Evolutionary conservation across 257 asterid genomes (phyloP), one percentile per base, ranked within the genome.

Genomic region (Ilex aquifolium): DNA sequence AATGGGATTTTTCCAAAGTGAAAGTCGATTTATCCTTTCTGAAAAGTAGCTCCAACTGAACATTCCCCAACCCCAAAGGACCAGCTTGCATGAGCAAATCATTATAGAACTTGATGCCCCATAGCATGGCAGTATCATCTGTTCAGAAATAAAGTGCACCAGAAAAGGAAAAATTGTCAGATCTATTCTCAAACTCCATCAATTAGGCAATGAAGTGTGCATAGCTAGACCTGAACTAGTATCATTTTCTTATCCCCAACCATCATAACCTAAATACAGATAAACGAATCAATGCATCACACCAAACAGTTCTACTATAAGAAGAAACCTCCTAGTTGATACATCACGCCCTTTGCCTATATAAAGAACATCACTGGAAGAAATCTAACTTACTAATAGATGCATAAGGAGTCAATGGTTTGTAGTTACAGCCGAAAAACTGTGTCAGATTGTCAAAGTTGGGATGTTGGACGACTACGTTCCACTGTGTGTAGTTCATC

Each of bases 111-210:
- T 74, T 56, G n/a, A 69, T 15, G 3, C 75, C 75, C 75, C 79
- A 69, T 10, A 74, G 62, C 79, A 74, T 74, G 10, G 68, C 79
- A 46, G 72, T 74, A 49, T 74, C 79, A 69, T 74, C 75, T 74
- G 75, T 44, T 53, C 32, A 12, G 21, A 44, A 17, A 53, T 3
- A 7, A 15, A 10, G 27, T 10, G 11, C 27, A 14, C 3, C 10
- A 53, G 27, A 7, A 15, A 53, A 4, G 10, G 57, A 7, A 10
- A 21, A 53, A 53, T 53, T 53, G 57, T 14, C 14, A 3, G 10
- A 11, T 10, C 9, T 6, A 8, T 6, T 52, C 15, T 52, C 3
- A 8, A 52, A 15, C 40, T 3, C n/a, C 7, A 36, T 36, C 7
- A 36, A 36, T 36, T 36, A 36, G 3, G 3, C 40, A 36, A 36